Evolutionary conservation across 371 early-diverging fungal genomes (phyloP).

Genomic region (Apophysomyces trapeziformis): DNA sequence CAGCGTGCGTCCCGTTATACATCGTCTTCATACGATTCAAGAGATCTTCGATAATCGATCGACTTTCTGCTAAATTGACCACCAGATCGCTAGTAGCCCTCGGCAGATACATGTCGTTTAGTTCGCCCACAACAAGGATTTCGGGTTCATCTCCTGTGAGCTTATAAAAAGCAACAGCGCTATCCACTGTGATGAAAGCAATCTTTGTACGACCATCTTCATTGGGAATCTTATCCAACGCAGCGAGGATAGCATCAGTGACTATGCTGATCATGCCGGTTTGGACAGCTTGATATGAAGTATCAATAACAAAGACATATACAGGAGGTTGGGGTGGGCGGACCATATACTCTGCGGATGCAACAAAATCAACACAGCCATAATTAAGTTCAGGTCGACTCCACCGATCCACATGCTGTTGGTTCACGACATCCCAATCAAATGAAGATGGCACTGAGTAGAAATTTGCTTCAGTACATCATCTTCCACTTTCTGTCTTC

Average conservation of each 20-base stretch:
- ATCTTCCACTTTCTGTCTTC: too few relatives aligned
- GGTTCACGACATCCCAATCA: constrained; percentile 75
- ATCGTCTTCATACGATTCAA: constrained; percentile 66
- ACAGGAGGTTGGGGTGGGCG: constrained; percentile 87
- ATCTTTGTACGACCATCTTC: constrained; percentile 77
- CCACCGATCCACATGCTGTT: constrained; percentile 72
- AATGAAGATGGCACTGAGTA: constrained; percentile 78
- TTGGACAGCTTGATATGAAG: constrained; percentile 71
- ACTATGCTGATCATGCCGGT: constrained; percentile 61
- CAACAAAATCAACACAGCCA: constrained; percentile 78
- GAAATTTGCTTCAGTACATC: neutral
- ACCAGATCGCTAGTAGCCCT: constrained; percentile 72
- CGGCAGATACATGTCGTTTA: constrained; percentile 78
- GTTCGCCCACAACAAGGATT: constrained; percentile 79
- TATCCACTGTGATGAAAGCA: constrained; percentile 80
- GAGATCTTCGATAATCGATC: constrained; percentile 59
- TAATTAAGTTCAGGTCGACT: constrained; percentile 72
- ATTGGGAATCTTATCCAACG: constrained; percentile 80
- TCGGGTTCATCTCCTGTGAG: constrained; percentile 75
- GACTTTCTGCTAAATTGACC: constrained; percentile 76
- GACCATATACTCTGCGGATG: constrained; percentile 67
- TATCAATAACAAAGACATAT: constrained; percentile 85
- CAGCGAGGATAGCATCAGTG: constrained; percentile 63
- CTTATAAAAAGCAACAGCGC: constrained; percentile 78
- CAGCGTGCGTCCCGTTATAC: constrained; percentile 58